Base-by-base conservation (phyloP, 495 filamentous ascomycete genomes). In the Tuber borchii region DNA sequence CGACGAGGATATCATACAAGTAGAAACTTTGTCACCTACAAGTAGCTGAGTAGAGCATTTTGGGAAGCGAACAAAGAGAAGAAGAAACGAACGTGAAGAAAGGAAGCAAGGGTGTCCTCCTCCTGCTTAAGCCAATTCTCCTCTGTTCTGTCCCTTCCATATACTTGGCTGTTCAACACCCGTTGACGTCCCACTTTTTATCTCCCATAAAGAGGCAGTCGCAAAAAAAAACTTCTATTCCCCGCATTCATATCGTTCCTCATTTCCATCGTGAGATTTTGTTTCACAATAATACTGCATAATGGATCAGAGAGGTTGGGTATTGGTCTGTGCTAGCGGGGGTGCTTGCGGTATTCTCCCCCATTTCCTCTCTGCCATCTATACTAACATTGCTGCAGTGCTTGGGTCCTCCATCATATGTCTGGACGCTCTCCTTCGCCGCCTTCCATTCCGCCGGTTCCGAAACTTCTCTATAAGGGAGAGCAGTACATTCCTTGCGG, bases 291-390 rank as follows among this genome's bases (percentile, higher is more conserved):
- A 26, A 26, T 26, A 26, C 51, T n/a, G 51, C 51, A 65, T 12
- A 65, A 65, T 65, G 56, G 56, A 65, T 65, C 56, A 65, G 56
- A 65, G 56, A 78, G 95, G 96, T 75, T 99, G 95, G 95, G 90
- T 97, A 70, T 91, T 99, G 91, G 91, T 91, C 80, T 87, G 87
- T 69, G 88, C 94, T 79, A 97, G 94, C 82, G 95, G 94, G 69
- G 86, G 93, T 45, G 95, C 82, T 43, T 83, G 82, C 74, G 76
- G 82, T 83, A 74, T 34, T 71, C 22, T 45, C 17, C 44, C 22
- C 34, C 56, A 16, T 12, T 26, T 31, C 20, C 17, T 5, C 10
- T 46, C 48, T 69, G 46, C 2, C 90, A 82, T 81, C 88, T 14
- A 17, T 17, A 84, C 56, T 73, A n/a, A 78, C 72, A 14, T 22